phyloP scores from a whole-genome alignment of 306 rosid species.

The Biancaea sappan region DNA sequence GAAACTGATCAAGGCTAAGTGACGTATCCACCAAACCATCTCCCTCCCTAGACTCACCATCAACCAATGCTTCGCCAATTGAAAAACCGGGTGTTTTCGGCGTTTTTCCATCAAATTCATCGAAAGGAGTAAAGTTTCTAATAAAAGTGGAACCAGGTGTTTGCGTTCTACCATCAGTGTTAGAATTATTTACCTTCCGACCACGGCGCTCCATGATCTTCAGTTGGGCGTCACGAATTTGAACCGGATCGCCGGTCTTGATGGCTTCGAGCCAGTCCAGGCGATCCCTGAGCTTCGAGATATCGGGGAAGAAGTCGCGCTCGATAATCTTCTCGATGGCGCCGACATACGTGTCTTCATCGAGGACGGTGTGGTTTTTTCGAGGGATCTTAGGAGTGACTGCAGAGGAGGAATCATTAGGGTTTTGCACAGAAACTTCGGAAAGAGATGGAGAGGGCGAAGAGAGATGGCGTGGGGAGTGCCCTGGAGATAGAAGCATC shows the following conservation, averaged over 20 bases:
- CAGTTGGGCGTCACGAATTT: constrained; percentile 87
- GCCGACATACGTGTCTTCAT: constrained; percentile 81
- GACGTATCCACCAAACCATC: constrained; percentile 47
- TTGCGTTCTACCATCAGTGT: constrained; percentile 53
- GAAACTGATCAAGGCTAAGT: constrained; percentile 75
- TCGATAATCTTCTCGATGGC: constrained; percentile 93
- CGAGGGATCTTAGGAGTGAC: constrained; percentile 34
- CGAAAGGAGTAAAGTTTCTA: constrained; percentile 73
- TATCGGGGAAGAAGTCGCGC: constrained; percentile 96
- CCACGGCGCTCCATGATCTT: constrained; percentile 90
- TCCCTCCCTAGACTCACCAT: constrained; percentile 30
- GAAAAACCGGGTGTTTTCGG: constrained; percentile 46
- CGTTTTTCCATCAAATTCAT: constrained; percentile 70
- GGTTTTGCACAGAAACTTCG: constrained; percentile 41
- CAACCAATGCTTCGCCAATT: constrained; percentile 25
- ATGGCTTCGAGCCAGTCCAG: constrained; percentile 94
- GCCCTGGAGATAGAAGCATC: constrained; percentile 95
- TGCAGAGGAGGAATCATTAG: constrained; percentile 36
- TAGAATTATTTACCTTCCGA: constrained; percentile 52
- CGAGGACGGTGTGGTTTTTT: constrained; percentile 59
- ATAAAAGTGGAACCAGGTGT: constrained; percentile 89
- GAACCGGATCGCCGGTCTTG: constrained; percentile 77
- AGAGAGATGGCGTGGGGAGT: constrained; percentile 85
- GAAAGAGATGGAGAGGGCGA: constrained; percentile 69
- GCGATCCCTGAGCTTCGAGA: constrained; percentile 93